Evolutionary conservation across 2,329 filamentous ascomycete species (phyloP).

Genomic region (Colletotrichum filicis): DNA sequence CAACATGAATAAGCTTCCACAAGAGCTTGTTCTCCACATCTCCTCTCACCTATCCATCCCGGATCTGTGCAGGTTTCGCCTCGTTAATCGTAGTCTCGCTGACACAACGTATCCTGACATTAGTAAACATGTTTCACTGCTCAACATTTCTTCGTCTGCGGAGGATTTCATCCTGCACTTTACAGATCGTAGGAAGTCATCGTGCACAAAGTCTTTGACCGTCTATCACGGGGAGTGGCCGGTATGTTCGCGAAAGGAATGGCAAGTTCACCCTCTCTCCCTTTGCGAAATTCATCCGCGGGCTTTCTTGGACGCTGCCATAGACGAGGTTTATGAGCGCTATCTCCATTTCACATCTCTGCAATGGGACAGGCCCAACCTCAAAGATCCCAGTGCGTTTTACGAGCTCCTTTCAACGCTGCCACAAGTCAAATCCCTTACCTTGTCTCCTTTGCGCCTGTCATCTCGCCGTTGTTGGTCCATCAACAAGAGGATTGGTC

Average conservation of each 20-base stretch:
- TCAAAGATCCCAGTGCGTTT: background rate
- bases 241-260: background rate
- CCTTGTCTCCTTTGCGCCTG: background rate
- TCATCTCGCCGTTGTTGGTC: background rate
- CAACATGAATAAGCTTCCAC: background rate
- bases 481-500: background rate
- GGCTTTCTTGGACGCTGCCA: background rate
- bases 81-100: background rate
- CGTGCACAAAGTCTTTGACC: background rate
- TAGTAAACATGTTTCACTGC: background rate
- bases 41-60: background rate
- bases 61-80: background rate
- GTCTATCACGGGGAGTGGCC: conserved; percentile 2
- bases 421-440: background rate
- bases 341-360: background rate
- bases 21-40: background rate
- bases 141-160: background rate
- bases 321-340: background rate
- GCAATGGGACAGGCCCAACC: background rate
- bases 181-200: background rate
- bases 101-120: background rate
- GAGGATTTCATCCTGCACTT: background rate
- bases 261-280: background rate
- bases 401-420: background rate
- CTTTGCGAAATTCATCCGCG: background rate